Evolutionary conservation across 164 flowering plant species (phyloP).

Genomic region (Stephania cephalantha): DNA sequence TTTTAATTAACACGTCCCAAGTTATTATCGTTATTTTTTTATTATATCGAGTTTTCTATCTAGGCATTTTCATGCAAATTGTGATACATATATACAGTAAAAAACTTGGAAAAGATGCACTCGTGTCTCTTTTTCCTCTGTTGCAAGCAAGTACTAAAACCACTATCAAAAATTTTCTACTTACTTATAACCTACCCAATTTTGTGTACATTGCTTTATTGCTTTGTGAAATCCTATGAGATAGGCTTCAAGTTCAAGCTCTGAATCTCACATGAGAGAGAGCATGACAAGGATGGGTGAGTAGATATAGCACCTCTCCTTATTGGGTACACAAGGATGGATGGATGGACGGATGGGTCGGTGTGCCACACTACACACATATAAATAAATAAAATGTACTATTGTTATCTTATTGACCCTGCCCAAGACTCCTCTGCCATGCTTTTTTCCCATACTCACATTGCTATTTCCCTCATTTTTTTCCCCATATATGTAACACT

Average conservation of each 20-base stretch:
- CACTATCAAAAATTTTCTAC: too few species aligned
- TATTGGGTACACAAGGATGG: conserved; percentile 20
- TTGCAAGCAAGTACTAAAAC: too few species aligned
- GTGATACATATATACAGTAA: too few species aligned
- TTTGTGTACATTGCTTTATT: neutral
- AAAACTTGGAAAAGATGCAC: too few species aligned
- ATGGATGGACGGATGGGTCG: conserved; percentile 19
- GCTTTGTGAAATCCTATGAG: neutral
- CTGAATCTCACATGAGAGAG: neutral
- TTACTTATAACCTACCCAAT: too few species aligned
- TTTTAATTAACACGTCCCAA: too few species aligned
- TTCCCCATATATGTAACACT: conserved; percentile 3
- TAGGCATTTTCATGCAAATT: too few species aligned
- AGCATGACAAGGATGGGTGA: conserved; percentile 12
- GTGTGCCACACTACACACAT: conserved; percentile 3
- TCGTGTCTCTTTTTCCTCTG: too few species aligned
- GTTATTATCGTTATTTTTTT: too few species aligned
- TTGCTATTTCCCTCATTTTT: neutral
- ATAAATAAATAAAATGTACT: neutral
- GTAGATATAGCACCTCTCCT: conserved; percentile 10
- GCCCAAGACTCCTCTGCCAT: conserved; percentile 27
- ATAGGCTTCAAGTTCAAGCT: conserved; percentile 6
- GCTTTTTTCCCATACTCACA: conserved; percentile 2
- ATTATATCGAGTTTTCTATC: too few species aligned
- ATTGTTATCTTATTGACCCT: neutral